phyloP scores from a whole-genome alignment of 78 protist genomes.

The Polysphondylium violaceum region DNA sequence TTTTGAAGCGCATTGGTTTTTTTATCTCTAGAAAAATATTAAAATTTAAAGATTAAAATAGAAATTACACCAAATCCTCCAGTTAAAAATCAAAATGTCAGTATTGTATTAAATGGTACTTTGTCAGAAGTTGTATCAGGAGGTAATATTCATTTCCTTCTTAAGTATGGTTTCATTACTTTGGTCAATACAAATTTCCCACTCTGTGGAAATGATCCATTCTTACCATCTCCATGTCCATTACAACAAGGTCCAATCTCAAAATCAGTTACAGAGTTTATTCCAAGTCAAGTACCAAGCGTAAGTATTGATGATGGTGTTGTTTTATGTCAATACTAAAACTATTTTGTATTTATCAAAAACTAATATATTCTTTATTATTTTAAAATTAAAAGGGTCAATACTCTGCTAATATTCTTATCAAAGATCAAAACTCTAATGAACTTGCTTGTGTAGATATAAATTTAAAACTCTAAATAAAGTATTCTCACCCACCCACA shows the following conservation, averaged over 20 bases:
- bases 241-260: constrained; percentile 14
- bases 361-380: too few species aligned
- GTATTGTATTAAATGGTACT: too few species aligned
- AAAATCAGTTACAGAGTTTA: not conserved
- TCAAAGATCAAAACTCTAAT: constrained; percentile 29
- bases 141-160: constrained; percentile 1
- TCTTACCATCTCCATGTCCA: constrained; percentile 31
- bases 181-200: not conserved
- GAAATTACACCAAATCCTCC: too few species aligned
- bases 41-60: too few species aligned
- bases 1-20: too few species aligned
- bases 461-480: not conserved
- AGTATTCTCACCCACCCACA: too few species aligned
- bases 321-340: too few species aligned
- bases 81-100: too few species aligned
- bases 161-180: constrained; percentile 70
- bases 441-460: constrained; percentile 38
- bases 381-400: too few species aligned
- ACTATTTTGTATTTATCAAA: too few species aligned
- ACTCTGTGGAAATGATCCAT: constrained; percentile 1
- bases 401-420: constrained; percentile 37
- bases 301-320: constrained; percentile 35
- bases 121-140: constrained; percentile 11
- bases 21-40: too few species aligned
- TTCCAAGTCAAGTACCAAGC: constrained; percentile 45